Conservation (phyloP, 768 basidiomycete genomes). For the Termitomyces sp. region DNA sequence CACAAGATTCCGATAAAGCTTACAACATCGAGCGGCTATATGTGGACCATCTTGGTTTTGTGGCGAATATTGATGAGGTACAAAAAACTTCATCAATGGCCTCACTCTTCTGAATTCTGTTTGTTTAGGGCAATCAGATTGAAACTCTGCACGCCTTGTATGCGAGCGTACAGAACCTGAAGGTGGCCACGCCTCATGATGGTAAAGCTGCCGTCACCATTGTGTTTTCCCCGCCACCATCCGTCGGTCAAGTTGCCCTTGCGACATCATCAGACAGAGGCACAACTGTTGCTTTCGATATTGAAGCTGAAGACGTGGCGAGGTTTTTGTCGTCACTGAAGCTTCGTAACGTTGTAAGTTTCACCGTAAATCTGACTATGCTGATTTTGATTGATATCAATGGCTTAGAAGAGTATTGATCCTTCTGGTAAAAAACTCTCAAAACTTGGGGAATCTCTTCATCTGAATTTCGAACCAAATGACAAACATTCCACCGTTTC, state of each 20-base stretch:
- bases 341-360: slow-evolving; percentile 44
- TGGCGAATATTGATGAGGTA: slow-evolving; percentile 48
- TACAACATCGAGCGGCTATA: slow-evolving; percentile 44
- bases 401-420: slow-evolving; percentile 9
- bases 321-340: slow-evolving; percentile 40
- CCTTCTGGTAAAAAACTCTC: slow-evolving; percentile 18
- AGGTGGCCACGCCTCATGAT: slow-evolving; percentile 21
- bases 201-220: slow-evolving; percentile 26
- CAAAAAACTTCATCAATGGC: background rate
- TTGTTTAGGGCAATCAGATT: slow-evolving; percentile 34
- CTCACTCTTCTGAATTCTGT: background rate
- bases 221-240: slow-evolving; percentile 32
- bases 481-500: slow-evolving; percentile 6
- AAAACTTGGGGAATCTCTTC: slow-evolving; percentile 18
- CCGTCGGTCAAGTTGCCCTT: slow-evolving; percentile 30
- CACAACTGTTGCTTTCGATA: slow-evolving; percentile 31
- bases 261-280: slow-evolving; percentile 13
- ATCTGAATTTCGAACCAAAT: slow-evolving; percentile 16
- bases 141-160: slow-evolving; percentile 52
- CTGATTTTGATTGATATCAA: background rate
- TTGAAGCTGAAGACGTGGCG: slow-evolving; percentile 28
- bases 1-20: slow-evolving; percentile 25
- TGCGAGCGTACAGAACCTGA: slow-evolving; percentile 22
- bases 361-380: background rate
- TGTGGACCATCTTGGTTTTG: slow-evolving; percentile 46